A percentile compares a stretch with the other conserved stretches of the same genome.
These are phyloP conservation scores for Cryptococcus neoformans DNA, from an alignment of 1,284 basidiomycete species.

Conservation along the genomic window DNA sequence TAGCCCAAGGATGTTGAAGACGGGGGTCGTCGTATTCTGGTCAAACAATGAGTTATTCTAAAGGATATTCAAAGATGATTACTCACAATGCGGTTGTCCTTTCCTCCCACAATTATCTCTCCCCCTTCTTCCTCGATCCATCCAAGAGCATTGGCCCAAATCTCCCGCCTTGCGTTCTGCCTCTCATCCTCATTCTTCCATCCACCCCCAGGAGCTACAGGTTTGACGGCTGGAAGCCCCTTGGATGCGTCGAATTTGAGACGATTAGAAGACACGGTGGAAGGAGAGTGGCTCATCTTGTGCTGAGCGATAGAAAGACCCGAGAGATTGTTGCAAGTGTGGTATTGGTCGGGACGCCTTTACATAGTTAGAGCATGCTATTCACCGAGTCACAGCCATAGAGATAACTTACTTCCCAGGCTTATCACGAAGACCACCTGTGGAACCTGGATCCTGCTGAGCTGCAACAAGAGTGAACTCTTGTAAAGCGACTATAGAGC, in stretches of 20 bases:
- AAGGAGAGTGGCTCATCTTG: slow-evolving; percentile 57
- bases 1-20: slow-evolving; percentile 79
- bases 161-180: slow-evolving; percentile 54
- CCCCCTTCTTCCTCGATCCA: slow-evolving; percentile 70
- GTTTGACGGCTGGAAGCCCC: slow-evolving; percentile 31
- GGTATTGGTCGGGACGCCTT: slow-evolving; percentile 81
- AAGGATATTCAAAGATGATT: neutral
- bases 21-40: slow-evolving; percentile 81
- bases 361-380: neutral
- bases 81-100: slow-evolving; percentile 67
- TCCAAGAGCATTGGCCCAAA: slow-evolving; percentile 61
- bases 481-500: slow-evolving; percentile 63
- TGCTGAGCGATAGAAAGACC: slow-evolving; percentile 88
- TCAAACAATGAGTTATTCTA: neutral
- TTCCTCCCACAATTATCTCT: slow-evolving; percentile 62
- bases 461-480: slow-evolving; percentile 83
- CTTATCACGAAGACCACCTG: slow-evolving; percentile 89
- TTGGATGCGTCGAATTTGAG: slow-evolving; percentile 28
- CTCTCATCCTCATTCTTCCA: slow-evolving; percentile 38
- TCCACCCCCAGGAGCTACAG: slow-evolving; percentile 18
- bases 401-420: slow-evolving; percentile 72
- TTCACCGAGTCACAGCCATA: neutral
- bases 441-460: slow-evolving; percentile 60
- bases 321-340: slow-evolving; percentile 84
- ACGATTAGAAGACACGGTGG: slow-evolving; percentile 51